Base-by-base conservation (phyloP, 768 basidiomycete species). In the Boletus rufocinnamomeus region DNA sequence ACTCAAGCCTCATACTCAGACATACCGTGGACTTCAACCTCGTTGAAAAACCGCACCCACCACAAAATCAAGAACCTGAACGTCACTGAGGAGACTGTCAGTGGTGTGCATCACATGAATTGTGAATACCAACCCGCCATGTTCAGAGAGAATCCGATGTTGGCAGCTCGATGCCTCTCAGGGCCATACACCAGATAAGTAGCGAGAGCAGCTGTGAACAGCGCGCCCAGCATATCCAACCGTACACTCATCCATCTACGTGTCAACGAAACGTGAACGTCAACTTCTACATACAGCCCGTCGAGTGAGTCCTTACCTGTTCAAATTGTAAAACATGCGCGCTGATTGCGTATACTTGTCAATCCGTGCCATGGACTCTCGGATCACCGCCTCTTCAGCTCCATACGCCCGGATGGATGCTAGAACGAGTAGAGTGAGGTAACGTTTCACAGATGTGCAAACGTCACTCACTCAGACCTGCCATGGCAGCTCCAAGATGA, bases 51-150 rank as follows among this genome's bases (percentile, higher is more conserved):
- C n/a, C 79, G 66, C 10, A 82, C 70, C 77, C 77, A 79, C 71
- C 74, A 81, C 43, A 89, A 66, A 44, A 88, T 83, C 71, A 81
- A 67, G 17, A 74, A 69, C 52, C 82, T 84, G 67, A 89, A 87
- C 4, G 76, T 77, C 23, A 86, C 81, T 76, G 49, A 28, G 16
- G 27, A 30, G 16, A n/a, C 32, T 10, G 19, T 62, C 16, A 25
- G 14, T 19, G 21, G 47, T 10, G 7, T 14, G 17, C 7, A 2
- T 16, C 21, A n/a, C 9, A 19, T 19, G 6, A 11, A 50, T n/a
- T 0, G 40, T 34, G 21, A 23, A 6, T 5, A 64, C 68, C 16
- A 34, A 77, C 76, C 74, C 34, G 80, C 79, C 77, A 79, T 76
- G 28, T 69, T 76, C 57, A 76, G 54, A 17, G 75, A 72, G 62